These are phyloP conservation scores for Barnettozyma vustinii DNA, from an alignment of 805 yeast species.

Conservation along the genomic window DNA sequence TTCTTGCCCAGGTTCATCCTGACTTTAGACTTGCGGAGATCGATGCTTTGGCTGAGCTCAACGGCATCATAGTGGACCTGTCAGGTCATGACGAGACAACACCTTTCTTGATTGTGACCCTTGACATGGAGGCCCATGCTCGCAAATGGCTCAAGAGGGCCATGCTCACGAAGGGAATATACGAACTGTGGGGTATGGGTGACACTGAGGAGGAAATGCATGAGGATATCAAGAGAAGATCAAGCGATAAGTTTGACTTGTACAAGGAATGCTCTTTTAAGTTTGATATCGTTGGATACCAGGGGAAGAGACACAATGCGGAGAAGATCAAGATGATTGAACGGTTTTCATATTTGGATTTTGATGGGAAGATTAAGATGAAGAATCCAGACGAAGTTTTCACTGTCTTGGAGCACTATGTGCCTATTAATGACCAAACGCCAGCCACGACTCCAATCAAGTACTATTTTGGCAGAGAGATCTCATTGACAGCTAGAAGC, in stretches of 20 bases:
- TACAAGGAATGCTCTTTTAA: constrained; percentile 56
- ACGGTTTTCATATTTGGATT: constrained; percentile 59
- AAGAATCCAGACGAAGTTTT: constrained; percentile 69
- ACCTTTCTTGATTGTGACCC: constrained; percentile 69
- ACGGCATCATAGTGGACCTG: constrained; percentile 52
- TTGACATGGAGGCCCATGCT: constrained; percentile 68
- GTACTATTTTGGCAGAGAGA: constrained; percentile 72
- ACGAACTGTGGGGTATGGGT: constrained; percentile 83
- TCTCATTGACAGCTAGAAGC: constrained; percentile 57
- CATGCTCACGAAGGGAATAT: constrained; percentile 66
- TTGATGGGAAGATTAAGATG: constrained; percentile 75
- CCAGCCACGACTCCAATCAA: constrained; percentile 45
- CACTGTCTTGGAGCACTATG: constrained; percentile 71
- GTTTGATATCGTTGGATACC: constrained; percentile 75
- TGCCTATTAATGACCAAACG: constrained; percentile 36
- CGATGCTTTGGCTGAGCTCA: constrained; percentile 71
- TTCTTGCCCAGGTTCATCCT: constrained; percentile 80
- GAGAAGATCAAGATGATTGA: constrained; percentile 62
- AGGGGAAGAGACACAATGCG: constrained; percentile 52
- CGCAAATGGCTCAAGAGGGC: constrained; percentile 56
- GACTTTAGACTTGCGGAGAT: constrained; percentile 78
- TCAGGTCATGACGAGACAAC: constrained; percentile 47
- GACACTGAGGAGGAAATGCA: constrained; percentile 52
- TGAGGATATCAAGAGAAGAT: constrained; percentile 30
- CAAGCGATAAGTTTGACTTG: constrained; percentile 15